Conservation (phyloP, 164 flowering plant genomes). For the Magnolia sinica region DNA sequence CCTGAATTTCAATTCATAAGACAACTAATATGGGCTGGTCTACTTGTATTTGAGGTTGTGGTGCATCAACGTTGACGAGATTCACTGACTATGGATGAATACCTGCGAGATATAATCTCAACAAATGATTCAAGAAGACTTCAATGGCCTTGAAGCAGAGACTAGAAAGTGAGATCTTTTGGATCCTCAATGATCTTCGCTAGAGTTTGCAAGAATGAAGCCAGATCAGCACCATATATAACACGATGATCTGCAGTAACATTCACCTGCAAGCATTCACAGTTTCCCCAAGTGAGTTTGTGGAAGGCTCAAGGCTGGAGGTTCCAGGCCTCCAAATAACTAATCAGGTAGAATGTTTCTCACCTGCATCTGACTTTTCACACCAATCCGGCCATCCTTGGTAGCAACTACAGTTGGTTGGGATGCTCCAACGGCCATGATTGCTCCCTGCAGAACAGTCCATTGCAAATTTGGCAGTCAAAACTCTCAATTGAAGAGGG, state of each 20-base stretch:
- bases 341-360: not conserved
- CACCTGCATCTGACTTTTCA: conserved; percentile 96
- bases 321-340: not conserved
- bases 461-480: conserved; percentile 1
- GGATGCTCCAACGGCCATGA: conserved; percentile 98
- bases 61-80: not conserved
- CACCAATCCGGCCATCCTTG: conserved; percentile 85
- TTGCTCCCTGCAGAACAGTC: conserved; percentile 69
- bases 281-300: not conserved
- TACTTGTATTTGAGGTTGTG: not conserved
- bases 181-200: conserved; percentile 89
- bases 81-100: not conserved
- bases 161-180: conserved; percentile 74
- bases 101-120: not conserved
- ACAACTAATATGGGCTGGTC: not conserved
- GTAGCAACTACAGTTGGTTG: conserved; percentile 71
- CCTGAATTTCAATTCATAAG: not conserved
- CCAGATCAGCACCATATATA: conserved; percentile 93
- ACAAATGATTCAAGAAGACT: not conserved
- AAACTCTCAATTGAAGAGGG: not conserved
- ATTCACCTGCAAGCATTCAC: conserved; percentile 56
- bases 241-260: conserved; percentile 97
- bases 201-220: conserved; percentile 85
- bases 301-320: not conserved
- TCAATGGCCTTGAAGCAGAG: not conserved